These are phyloP conservation scores for Sporothrix pseudoabietina DNA, from an alignment of 2,329 filamentous ascomycete genomes.

Conservation along the genomic window DNA sequence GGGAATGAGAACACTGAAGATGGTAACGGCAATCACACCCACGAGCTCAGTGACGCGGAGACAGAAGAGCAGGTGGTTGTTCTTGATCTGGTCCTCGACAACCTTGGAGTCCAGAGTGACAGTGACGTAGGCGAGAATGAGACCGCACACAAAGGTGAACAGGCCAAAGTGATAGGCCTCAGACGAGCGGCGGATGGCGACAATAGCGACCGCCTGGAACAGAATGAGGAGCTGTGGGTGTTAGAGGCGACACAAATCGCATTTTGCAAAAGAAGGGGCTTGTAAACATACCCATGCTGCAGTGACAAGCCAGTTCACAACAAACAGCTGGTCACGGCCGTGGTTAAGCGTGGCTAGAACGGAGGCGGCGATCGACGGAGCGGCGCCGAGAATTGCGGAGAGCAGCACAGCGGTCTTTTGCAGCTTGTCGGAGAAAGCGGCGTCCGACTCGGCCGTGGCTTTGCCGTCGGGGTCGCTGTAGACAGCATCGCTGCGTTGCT, in stretches of 20 bases:
- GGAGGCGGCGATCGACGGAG: slow-evolving; percentile 58
- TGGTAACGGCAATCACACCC: slow-evolving; percentile 48
- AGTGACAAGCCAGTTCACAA: slow-evolving; percentile 63
- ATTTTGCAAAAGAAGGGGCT: background rate
- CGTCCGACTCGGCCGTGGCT: slow-evolving; percentile 64
- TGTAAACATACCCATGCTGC: slow-evolving; percentile 61
- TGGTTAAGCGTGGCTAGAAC: slow-evolving; percentile 52
- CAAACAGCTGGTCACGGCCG: slow-evolving; percentile 45
- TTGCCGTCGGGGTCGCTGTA: slow-evolving; percentile 73
- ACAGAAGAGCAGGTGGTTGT: slow-evolving; percentile 43
- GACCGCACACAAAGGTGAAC: slow-evolving; percentile 53
- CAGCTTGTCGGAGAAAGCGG: slow-evolving; percentile 62
- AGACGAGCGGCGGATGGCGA: slow-evolving; percentile 54
- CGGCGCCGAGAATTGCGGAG: slow-evolving; percentile 57
- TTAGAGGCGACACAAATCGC: background rate
- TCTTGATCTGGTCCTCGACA: slow-evolving; percentile 42
- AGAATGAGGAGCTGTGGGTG: slow-evolving; percentile 51
- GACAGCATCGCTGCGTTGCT: slow-evolving; percentile 42
- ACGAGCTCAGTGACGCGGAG: slow-evolving; percentile 54
- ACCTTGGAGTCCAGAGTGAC: slow-evolving; percentile 50
- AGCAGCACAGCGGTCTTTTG: slow-evolving; percentile 59
- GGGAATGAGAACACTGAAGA: slow-evolving; percentile 60
- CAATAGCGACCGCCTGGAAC: slow-evolving; percentile 55
- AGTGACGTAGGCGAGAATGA: slow-evolving; percentile 49
- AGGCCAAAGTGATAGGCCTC: slow-evolving; percentile 57